Evolutionary conservation across 495 filamentous ascomycete genomes (phyloP), one percentile per base, ranked within the genome.

Genomic region (Durotheca rogersii): DNA sequence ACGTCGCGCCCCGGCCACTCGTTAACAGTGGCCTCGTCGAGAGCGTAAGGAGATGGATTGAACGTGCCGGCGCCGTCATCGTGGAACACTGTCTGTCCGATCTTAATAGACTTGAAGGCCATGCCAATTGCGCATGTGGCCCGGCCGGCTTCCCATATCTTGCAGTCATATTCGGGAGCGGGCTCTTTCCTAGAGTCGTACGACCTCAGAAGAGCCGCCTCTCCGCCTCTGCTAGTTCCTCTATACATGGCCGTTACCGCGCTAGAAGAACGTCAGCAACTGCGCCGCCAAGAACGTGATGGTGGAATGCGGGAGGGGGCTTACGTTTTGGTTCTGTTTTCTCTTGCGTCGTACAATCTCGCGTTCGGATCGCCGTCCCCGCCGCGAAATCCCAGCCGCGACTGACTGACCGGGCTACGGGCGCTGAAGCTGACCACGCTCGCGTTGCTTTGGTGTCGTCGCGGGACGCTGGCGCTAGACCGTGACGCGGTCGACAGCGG

Each of bases 1-100:
- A 97, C 78, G 12, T 95, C 88, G 18, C 93, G 81, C 0, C 90
- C 89, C 0, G 94, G 94, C 87, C 89, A 98, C 68, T 98, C 93
- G 60, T 95, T 95, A 19, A 87, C 73, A 5, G 84, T 81, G 1
- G 91, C 94, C 70, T 98, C 93, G 45, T 97, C 90, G 5, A 98
- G 79, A 1, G 90, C 79, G 46, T 85, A 78, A 12, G 90, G 86
- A 16, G 90, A 78, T 1, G 93, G 93, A 61, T 97, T 98, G 71
- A 90, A 98, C 45, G 85, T 89, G 4, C 93, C 93, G 4, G 81
- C 75, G 14, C 93, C 93, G 67, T 97, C 93, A 59, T 98, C 94
- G 41, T 94, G 85, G 58, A 97, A 98, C 9, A 88, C 77, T 7
- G 90, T 90, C 58, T 96, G 91, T 2, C 90, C 94, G 41, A 97